phyloP scores from a whole-genome alignment of 352 stramenopile species.

The Phytopythium litorale region DNA sequence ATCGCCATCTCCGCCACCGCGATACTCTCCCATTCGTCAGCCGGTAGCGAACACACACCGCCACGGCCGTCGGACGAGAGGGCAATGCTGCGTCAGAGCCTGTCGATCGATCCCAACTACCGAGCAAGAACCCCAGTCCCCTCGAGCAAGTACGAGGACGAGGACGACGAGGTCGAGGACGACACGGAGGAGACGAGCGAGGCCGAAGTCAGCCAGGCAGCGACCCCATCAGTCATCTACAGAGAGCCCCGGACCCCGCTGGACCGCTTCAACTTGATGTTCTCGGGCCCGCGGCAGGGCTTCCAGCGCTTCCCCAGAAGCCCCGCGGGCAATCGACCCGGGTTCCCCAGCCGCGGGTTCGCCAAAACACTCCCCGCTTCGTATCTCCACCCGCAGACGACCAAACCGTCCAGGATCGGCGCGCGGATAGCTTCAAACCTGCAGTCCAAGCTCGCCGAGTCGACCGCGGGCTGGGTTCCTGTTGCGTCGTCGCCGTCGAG shows the following conservation, averaged over 20 bases:
- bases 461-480: background rate
- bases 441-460: slow-evolving; percentile 1
- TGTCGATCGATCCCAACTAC: slow-evolving; percentile 3
- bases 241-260: slow-evolving; percentile 14
- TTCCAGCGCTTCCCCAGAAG: slow-evolving; percentile 28
- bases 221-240: background rate
- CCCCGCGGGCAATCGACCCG: background rate
- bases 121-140: background rate
- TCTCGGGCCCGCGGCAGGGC: slow-evolving; percentile 27
- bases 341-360: background rate
- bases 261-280: slow-evolving; percentile 32
- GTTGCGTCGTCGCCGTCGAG: background rate
- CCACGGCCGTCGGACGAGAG: background rate
- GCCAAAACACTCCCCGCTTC: slow-evolving; percentile 2
- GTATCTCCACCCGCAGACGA: background rate
- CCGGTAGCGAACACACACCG: background rate
- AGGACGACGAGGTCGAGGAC: background rate
- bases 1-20: background rate
- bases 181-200: background rate
- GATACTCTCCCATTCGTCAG: background rate
- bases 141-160: background rate
- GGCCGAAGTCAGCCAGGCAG: background rate
- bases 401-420: background rate
- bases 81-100: background rate
- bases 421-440: slow-evolving; percentile 1